Base-by-base conservation (phyloP, 495 filamentous ascomycete species). In the Penicillium alfredii region DNA sequence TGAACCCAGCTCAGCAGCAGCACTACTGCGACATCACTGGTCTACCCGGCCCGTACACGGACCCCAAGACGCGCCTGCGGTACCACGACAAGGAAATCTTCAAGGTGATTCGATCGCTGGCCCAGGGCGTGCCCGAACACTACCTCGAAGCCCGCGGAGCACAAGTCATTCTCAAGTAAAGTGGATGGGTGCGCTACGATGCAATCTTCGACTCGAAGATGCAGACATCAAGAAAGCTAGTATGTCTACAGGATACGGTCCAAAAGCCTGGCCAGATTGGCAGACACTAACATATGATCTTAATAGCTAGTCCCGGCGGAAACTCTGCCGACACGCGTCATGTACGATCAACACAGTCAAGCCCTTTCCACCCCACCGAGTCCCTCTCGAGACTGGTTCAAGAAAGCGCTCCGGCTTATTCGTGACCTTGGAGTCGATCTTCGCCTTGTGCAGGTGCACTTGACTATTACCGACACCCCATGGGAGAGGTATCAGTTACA, bases 21-120 rank as follows among this genome's bases (percentile, higher is more conserved):
- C 81, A 80, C 41, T 97, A 96, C 62, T 97, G 93, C 68, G 93
- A 97, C 59, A 74, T 97, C 55, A 97, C 92, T 5, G 93, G 93
- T 12, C 63, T 96, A 44, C 74, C 86, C 8, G 86, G 86, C 11
- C 78, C 81, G 11, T 98, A 98, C 44, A 81, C 85, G 7, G 90
- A 97, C 52, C 92, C 92, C 6, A 97, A 97, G 69, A 90, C 88
- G 8, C 76, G 88, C 31, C 60, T 98, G 46, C 71, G 88, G 21
- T 98, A 96, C 61, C 81, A 90, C 51, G 75, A 96, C 56, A 80
- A 74, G 53, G 92, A 98, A 69, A 75, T 96, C 17, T 98, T 93
- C 66, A 73, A 71, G 10, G 79, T 84, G 13, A 77, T 96, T 22
- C 72, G 86, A 40, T 77, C 68, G 10, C 56, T 98, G 40, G 78